phyloP scores from a whole-genome alignment of 2,329 filamentous ascomycete species.

The Ilyonectria sp. region DNA sequence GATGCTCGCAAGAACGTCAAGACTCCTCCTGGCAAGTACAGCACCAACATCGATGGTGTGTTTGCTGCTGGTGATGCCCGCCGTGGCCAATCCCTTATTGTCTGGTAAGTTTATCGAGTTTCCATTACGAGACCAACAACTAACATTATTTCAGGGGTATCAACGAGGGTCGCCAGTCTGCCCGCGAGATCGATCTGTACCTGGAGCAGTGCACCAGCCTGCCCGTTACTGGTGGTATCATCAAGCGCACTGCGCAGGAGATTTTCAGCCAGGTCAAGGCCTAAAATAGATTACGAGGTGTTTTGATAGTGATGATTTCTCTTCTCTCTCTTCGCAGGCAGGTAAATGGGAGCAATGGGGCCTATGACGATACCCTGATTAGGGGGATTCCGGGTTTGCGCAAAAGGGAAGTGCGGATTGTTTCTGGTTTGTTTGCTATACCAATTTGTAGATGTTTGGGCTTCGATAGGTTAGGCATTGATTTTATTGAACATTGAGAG shows the following conservation, averaged over 20 bases:
- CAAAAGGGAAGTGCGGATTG: slow-evolving; percentile 28
- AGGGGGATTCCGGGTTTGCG: slow-evolving; percentile 27
- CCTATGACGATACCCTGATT: slow-evolving; percentile 37
- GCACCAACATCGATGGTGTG: slow-evolving; percentile 88
- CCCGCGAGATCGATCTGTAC: slow-evolving; percentile 91
- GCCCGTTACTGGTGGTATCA: slow-evolving; percentile 92
- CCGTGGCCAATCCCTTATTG: slow-evolving; percentile 94
- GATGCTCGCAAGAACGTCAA: slow-evolving; percentile 97
- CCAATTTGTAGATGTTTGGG: slow-evolving; percentile 42
- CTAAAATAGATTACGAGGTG: slow-evolving; percentile 28
- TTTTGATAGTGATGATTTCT: slow-evolving; percentile 22
- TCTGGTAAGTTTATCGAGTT: slow-evolving; percentile 77
- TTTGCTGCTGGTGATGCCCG: slow-evolving; percentile 97
- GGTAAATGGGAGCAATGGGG: slow-evolving; percentile 38
- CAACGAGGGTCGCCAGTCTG: slow-evolving; percentile 94
- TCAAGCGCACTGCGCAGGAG: slow-evolving; percentile 85
- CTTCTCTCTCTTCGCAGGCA: slow-evolving; percentile 22
- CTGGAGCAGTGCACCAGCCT: slow-evolving; percentile 85
- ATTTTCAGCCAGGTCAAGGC: slow-evolving; percentile 62
- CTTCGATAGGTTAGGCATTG: slow-evolving; percentile 23
- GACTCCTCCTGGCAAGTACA: slow-evolving; percentile 89
- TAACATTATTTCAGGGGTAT: slow-evolving; percentile 77
- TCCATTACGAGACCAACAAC: not conserved
- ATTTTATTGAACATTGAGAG: not conserved
- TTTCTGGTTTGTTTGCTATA: slow-evolving; percentile 37